Evolutionary conservation across 225 moss, liverwort and hornwort genomes (phyloP).

Genomic region (Pseudisothecium myosuroides): DNA sequence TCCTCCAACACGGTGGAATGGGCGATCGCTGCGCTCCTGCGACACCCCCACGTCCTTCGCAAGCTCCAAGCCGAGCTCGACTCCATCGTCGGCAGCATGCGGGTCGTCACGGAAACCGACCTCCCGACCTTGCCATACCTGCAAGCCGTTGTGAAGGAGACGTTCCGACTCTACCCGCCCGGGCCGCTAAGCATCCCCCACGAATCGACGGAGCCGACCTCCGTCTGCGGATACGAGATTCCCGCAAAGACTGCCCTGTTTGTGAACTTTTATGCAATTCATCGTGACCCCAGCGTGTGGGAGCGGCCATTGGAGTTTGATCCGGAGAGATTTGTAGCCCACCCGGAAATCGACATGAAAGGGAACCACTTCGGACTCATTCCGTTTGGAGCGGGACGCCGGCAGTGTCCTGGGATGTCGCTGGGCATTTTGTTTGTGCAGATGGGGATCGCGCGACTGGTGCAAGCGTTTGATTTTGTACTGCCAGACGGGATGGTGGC

Average conservation of each 20-base stretch:
- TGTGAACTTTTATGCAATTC: conserved; percentile 32
- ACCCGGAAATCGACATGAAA: not conserved
- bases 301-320: conserved; percentile 14
- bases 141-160: conserved; percentile 34
- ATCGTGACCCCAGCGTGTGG: conserved; percentile 25
- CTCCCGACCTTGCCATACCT: conserved; percentile 9
- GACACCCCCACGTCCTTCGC: conserved; percentile 1
- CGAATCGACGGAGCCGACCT: not conserved
- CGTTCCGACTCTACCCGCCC: conserved; percentile 24
- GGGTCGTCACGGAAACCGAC: conserved; percentile 10
- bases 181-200: conserved; percentile 23
- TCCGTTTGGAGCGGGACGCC: conserved; percentile 28
- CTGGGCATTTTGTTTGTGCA: conserved; percentile 7
- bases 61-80: conserved; percentile 33
- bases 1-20: conserved; percentile 19
- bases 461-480: conserved; percentile 18
- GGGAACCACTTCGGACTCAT: conserved; percentile 19
- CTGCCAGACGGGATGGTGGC: not conserved
- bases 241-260: conserved; percentile 13
- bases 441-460: conserved; percentile 1
- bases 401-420: conserved; percentile 18
- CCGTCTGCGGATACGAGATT: conserved; percentile 26
- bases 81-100: not conserved
- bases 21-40: conserved; percentile 17
- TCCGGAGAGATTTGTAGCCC: conserved; percentile 21